Evolutionary conservation across 225 moss, liverwort and hornwort genomes (phyloP), one percentile per base, ranked within the genome.

Genomic region (Climacium dendroides): DNA sequence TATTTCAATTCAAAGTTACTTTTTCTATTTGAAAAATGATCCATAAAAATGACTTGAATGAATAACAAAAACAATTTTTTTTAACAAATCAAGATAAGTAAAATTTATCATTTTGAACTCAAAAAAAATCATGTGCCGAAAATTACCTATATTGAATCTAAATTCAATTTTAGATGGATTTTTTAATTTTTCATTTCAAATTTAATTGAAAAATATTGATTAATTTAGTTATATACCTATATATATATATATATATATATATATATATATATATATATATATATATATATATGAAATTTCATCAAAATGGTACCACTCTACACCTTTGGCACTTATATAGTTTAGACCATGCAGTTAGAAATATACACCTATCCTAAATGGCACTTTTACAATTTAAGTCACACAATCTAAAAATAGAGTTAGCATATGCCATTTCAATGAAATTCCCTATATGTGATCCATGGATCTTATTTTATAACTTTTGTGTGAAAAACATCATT

Each of bases 21-120:
- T 47, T 29, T 4, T 0, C 0, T 2, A 17, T 4, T 73, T 9
- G 2, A 30, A 29, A 47, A 29, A 47, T 29, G 10, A 18, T 4
- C 30, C 4, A 18, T 19, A 4, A 47, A 47, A 29, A 72, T 0
- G 0, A 29, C 17, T 47, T 10, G 10, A 45, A 72, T 45, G 6
- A 9, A 11, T 10, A 29, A 29, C 0, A 29, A 2, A 47, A 17
- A 73, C 1, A 10, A 45, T 45, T 28, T 72, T 17, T 45, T 0
- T 5, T 6, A 24, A 72, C 25, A 72, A 16, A 10, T 11, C 0
- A 29, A 0, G 2, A 29, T 6, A 72, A 17, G 0, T 10, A 47
- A 18, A 6, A 47, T 0, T 47, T 10, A 45, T 6, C 2, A 29
- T 45, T 70, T 43, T 16, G 5, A 71, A 3, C 0, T 18, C 3